These are phyloP conservation scores for Hypoxylon sp. DNA, from an alignment of 2,329 filamentous ascomycete species.

Conservation along the genomic window DNA sequence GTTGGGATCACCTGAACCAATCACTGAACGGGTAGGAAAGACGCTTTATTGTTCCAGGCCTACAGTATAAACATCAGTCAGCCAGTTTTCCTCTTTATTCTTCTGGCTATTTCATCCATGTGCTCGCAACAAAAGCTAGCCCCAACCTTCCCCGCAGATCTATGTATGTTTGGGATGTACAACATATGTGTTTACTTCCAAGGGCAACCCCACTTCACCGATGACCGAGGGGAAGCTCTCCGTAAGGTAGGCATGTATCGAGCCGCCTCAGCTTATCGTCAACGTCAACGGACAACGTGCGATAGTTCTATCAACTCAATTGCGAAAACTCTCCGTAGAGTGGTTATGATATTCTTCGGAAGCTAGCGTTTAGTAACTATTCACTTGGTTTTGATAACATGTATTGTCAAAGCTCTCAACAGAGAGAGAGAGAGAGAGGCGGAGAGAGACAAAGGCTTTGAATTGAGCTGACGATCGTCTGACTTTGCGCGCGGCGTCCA, in stretches of 20 bases:
- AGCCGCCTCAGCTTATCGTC: conserved; percentile 5
- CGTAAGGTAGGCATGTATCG: conserved; percentile 8
- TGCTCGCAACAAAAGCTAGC: conserved; percentile 17
- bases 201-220: conserved; percentile 41
- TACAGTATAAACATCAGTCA: conserved; percentile 21
- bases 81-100: conserved; percentile 17
- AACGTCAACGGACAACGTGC: too few species aligned
- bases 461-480: conserved; percentile 22
- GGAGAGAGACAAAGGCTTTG: neutral
- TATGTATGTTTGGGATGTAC: conserved; percentile 7
- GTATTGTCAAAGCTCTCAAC: too few species aligned
- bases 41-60: conserved; percentile 27
- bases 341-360: conserved; percentile 3
- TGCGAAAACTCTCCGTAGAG: conserved; percentile 8
- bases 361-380: too few species aligned
- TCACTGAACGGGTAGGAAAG: conserved; percentile 3
- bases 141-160: conserved; percentile 36
- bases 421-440: too few species aligned
- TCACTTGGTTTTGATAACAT: too few species aligned
- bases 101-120: conserved; percentile 21
- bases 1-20: conserved; percentile 31
- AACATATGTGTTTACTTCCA: conserved; percentile 8
- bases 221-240: conserved; percentile 38
- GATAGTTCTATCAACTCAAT: conserved; percentile 8
- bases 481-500: conserved; percentile 12